These are phyloP conservation scores for Austroboletus novae-zelandiae DNA, from an alignment of 1,284 basidiomycete species.

Conservation along the genomic window DNA sequence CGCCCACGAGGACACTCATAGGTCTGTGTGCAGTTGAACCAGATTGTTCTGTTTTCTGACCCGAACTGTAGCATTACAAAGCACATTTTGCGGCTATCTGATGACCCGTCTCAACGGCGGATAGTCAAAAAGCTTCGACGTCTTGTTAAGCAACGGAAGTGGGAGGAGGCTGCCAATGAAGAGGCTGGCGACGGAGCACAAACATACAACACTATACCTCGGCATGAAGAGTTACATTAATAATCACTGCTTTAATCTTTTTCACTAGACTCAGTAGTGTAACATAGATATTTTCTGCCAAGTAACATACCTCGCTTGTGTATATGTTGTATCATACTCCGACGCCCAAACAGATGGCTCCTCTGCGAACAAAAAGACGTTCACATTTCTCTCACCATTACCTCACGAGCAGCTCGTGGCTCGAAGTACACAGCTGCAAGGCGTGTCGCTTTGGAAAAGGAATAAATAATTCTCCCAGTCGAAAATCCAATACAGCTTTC, in stretches of 20 bases:
- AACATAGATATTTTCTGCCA: background rate
- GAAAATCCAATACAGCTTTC: slow-evolving; percentile 10
- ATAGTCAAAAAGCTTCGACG: slow-evolving; percentile 44
- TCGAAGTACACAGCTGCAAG: slow-evolving; percentile 12
- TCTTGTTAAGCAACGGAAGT: slow-evolving; percentile 44
- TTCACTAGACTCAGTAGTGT: slow-evolving; percentile 13
- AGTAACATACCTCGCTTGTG: background rate
- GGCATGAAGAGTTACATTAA: background rate
- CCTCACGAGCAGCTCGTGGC: slow-evolving; percentile 14
- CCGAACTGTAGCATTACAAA: slow-evolving; percentile 39
- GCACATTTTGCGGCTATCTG: slow-evolving; percentile 49
- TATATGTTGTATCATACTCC: slow-evolving; percentile 9
- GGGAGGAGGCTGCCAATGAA: slow-evolving; percentile 3
- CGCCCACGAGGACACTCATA: slow-evolving; percentile 45
- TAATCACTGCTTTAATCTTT: slow-evolving; percentile 19
- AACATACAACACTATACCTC: background rate
- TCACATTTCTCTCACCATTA: slow-evolving; percentile 24
- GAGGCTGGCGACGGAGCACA: slow-evolving; percentile 7
- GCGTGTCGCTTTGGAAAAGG: slow-evolving; percentile 15
- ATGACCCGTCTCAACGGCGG: slow-evolving; percentile 35
- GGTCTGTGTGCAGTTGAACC: slow-evolving; percentile 36
- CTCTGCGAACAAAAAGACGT: slow-evolving; percentile 13
- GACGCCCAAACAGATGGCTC: slow-evolving; percentile 24
- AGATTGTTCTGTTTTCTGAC: slow-evolving; percentile 8
- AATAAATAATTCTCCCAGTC: slow-evolving; percentile 15